Conservation (phyloP, 2,329 filamentous ascomycete genomes). For the Colletotrichum sp. region DNA sequence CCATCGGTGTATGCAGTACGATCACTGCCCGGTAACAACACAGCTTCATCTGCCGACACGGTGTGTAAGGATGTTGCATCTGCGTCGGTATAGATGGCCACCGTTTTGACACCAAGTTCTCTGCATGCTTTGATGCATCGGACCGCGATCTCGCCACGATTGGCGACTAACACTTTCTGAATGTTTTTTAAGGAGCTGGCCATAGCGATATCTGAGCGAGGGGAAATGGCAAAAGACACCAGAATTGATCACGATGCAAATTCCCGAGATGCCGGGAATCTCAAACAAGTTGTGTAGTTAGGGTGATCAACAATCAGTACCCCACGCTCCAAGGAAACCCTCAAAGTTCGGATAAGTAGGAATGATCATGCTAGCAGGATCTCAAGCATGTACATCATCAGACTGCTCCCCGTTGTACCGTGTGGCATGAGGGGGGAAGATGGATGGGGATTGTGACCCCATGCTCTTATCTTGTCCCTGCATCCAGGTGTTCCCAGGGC, state of each 20-base stretch:
- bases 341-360: not conserved
- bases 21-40: not conserved
- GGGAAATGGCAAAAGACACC: not conserved
- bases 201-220: not conserved
- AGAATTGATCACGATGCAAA: not conserved
- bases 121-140: constrained; percentile 52
- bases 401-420: not conserved
- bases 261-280: not conserved
- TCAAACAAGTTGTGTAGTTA: not conserved
- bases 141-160: constrained; percentile 63
- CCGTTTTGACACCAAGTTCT: constrained; percentile 51
- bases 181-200: not conserved
- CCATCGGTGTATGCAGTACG: not conserved
- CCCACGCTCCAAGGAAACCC: not conserved
- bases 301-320: not conserved
- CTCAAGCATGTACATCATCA: not conserved
- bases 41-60: not conserved
- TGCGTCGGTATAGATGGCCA: constrained; percentile 53
- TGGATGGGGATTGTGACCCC: not conserved
- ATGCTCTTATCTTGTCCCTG: not conserved
- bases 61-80: not conserved
- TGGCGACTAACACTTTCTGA: constrained; percentile 54
- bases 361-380: not conserved
- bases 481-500: not conserved
- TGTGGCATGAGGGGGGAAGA: not conserved